A percentile compares a stretch with the other conserved stretches of the same genome.
Evolutionary conservation across 176 grass and related monocot species (phyloP).

Genomic region (Microstegium vimineum): DNA sequence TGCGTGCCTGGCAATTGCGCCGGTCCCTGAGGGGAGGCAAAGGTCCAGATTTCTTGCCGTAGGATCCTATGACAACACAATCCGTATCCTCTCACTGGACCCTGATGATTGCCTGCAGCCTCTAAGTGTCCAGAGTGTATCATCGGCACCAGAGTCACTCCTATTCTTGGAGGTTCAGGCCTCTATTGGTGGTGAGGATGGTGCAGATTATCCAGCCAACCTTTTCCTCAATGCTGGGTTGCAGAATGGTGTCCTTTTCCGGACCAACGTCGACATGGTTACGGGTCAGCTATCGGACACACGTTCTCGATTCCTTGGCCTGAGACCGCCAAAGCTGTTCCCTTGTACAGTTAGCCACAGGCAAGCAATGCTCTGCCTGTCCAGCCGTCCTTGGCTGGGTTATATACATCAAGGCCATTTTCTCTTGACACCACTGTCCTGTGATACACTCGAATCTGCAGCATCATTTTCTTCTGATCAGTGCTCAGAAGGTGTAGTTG

Average conservation of each 20-base stretch:
- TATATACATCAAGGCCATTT: constrained; percentile 99
- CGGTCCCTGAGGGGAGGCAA: constrained; percentile 88
- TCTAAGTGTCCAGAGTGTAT: constrained; percentile 85
- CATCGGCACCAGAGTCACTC: constrained; percentile 87
- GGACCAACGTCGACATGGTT: constrained; percentile 98
- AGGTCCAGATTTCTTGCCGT: constrained; percentile 94
- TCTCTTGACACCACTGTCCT: constrained; percentile 89
- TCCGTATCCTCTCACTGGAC: constrained; percentile 87
- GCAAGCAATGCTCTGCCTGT: constrained; percentile 96
- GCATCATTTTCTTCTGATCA: constrained; percentile 95
- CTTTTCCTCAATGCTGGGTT: constrained; percentile 97
- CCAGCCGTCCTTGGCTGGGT: constrained; percentile 90
- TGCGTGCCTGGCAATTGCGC: constrained; percentile 83
- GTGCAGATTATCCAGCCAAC: constrained; percentile 92
- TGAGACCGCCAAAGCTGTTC: constrained; percentile 88
- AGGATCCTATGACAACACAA: constrained; percentile 93
- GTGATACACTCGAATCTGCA: constrained; percentile 93
- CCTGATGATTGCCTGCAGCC: constrained; percentile 90
- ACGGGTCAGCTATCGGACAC: constrained; percentile 95
- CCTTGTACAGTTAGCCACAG: constrained; percentile 71
- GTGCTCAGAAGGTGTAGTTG: constrained; percentile 97
- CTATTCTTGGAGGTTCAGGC: constrained; percentile 88
- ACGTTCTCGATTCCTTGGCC: constrained; percentile 83
- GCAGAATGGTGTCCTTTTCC: constrained; percentile 96
- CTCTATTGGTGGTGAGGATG: constrained; percentile 84